Percentiles rank a stretch among this genome's conserved stretches.
These are phyloP conservation scores for Tulasnella calospora DNA, from an alignment of 768 basidiomycete genomes.

Conservation along the genomic window DNA sequence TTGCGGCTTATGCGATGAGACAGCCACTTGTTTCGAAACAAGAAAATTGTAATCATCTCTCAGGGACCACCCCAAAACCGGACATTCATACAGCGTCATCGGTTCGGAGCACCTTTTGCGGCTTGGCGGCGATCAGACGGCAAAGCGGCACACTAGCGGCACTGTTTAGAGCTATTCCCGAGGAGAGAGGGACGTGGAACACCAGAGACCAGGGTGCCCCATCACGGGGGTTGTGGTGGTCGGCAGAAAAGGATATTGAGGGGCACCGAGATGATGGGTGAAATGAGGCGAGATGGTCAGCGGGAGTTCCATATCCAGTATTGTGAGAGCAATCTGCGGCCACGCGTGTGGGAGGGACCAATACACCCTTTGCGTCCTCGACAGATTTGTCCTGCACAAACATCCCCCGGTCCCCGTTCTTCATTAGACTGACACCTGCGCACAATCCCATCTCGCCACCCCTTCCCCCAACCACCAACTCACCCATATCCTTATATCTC, in stretches of 20 bases:
- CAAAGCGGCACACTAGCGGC: background rate
- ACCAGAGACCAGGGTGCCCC: background rate
- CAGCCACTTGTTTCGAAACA: background rate
- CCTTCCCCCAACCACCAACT: background rate
- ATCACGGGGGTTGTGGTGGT: background rate
- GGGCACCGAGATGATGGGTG: conserved; percentile 2
- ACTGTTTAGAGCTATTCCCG: background rate
- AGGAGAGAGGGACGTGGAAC: background rate
- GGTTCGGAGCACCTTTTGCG: background rate
- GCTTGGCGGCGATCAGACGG: background rate
- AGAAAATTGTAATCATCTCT: background rate
- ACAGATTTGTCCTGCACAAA: background rate
- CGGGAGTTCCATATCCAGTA: background rate
- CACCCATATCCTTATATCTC: background rate
- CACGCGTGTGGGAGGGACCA: background rate
- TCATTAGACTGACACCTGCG: background rate
- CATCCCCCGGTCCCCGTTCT: background rate
- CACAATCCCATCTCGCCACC: background rate
- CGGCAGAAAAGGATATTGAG: background rate
- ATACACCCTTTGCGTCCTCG: background rate
- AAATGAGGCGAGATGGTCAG: conserved; percentile 1
- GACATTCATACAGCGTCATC: background rate
- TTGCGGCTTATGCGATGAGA: background rate
- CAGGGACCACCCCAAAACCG: background rate
- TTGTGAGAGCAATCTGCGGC: background rate